phyloP scores from a whole-genome alignment of 371 early-diverging fungal species.

The Mucor piriformis region DNA sequence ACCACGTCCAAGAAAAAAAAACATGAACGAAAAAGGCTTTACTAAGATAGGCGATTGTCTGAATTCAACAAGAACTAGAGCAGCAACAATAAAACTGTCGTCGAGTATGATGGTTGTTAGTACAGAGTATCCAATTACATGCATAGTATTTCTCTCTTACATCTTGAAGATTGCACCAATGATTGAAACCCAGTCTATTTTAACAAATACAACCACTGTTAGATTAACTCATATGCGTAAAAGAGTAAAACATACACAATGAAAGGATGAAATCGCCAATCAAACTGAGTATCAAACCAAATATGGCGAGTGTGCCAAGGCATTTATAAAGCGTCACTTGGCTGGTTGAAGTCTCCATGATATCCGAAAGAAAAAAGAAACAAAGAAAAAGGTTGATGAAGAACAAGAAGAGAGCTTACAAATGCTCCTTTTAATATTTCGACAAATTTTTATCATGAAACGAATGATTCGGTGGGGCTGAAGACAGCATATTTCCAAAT shows the following conservation, averaged over 20 bases:
- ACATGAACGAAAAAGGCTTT: conserved; percentile 28
- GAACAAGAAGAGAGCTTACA: no score
- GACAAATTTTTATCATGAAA: no score
- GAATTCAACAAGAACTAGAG: conserved; percentile 11
- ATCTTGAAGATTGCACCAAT: conserved; percentile 20
- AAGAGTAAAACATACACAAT: conserved; percentile 3
- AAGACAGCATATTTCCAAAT: no score
- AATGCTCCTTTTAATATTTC: no score
- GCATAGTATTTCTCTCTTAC: not conserved
- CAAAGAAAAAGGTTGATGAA: no score
- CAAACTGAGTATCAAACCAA: conserved; percentile 20
- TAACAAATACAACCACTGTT: not conserved
- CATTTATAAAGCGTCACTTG: not conserved
- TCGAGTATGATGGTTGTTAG: not conserved
- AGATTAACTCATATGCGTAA: not conserved
- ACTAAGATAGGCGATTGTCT: conserved; percentile 18
- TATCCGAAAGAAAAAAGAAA: not conserved
- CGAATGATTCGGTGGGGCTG: no score
- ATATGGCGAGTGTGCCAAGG: conserved; percentile 9
- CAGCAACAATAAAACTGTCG: conserved; percentile 10
- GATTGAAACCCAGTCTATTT: conserved; percentile 17
- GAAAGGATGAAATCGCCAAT: conserved; percentile 16
- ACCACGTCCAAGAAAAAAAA: conserved; percentile 27
- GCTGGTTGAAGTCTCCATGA: not conserved
- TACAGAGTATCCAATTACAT: not conserved